A percentile compares a stretch with the other conserved stretches of the same genome.
Conservation (phyloP, 192 early-diverging fungal genomes). For the Rhizoclosmatium globosum region DNA sequence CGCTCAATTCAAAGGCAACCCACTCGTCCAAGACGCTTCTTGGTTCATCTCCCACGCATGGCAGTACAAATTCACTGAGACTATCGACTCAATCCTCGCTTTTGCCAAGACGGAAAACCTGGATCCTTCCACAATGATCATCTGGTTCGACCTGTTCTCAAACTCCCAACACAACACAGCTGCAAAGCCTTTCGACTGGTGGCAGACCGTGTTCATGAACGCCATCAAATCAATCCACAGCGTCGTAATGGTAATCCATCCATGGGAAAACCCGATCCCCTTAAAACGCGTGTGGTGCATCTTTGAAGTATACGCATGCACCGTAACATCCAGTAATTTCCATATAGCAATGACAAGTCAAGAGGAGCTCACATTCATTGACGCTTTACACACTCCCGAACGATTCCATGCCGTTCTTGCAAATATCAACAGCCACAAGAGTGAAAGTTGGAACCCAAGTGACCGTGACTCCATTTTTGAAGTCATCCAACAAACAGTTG, state of each 20-base stretch:
- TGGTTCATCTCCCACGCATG: constrained; percentile 47
- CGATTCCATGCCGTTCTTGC: not conserved
- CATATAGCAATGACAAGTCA: not conserved
- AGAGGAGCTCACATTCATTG: not conserved
- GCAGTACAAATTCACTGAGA: constrained; percentile 41
- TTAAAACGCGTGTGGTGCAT: constrained; percentile 45
- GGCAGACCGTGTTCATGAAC: constrained; percentile 33
- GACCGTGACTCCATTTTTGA: not conserved
- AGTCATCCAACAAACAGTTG: not conserved
- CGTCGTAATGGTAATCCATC: constrained; percentile 44
- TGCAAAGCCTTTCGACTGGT: constrained; percentile 27
- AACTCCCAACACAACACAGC: constrained; percentile 33
- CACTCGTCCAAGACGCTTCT: not conserved
- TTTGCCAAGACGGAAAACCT: not conserved
- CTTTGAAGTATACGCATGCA: constrained; percentile 40
- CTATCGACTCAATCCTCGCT: constrained; percentile 33
- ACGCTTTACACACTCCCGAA: not conserved
- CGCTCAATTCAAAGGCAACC: not conserved
- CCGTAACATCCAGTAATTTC: not conserved
- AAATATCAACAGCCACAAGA: not conserved
- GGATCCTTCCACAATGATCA: not conserved
- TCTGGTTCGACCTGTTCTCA: constrained; percentile 47
- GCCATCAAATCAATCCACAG: constrained; percentile 37
- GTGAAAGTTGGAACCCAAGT: not conserved
- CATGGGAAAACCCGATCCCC: constrained; percentile 41